Percentiles rank a stretch among this genome's conserved stretches.
phyloP scores from a whole-genome alignment of 2,329 filamentous ascomycete species.

The Fusarium tricinctum region DNA sequence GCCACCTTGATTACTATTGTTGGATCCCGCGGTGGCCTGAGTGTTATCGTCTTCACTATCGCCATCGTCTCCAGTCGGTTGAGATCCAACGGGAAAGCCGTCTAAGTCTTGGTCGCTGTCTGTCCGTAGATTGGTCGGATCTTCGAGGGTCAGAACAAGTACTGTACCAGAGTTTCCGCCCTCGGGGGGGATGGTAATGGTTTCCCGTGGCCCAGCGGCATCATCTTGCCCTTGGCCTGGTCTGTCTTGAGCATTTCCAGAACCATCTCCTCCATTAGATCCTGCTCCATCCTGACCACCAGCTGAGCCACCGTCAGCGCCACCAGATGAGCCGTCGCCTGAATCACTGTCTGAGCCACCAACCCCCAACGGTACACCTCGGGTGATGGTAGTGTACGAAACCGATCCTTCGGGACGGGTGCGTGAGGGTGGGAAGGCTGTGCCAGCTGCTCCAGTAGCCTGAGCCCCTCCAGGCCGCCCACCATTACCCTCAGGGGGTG shows the following conservation, averaged over 20 bases:
- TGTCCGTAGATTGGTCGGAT: not conserved
- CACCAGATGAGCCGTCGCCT: not conserved
- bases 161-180: slow-evolving; percentile 30
- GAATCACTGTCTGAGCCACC: not conserved
- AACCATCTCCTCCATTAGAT: not conserved
- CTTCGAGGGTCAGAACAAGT: slow-evolving; percentile 13
- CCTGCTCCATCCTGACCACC: not conserved
- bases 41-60: not conserved
- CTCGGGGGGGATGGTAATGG: slow-evolving; percentile 25
- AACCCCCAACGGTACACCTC: not conserved
- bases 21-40: not conserved
- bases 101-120: not conserved
- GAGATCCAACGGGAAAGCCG: not conserved
- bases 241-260: not conserved
- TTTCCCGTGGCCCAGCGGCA: slow-evolving; percentile 12
- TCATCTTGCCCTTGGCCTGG: not conserved
- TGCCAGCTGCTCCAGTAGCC: slow-evolving; percentile 1
- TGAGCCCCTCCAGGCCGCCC: not conserved
- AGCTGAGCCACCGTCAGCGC: not conserved
- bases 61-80: not conserved
- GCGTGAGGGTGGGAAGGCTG: not conserved
- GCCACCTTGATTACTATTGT: not conserved
- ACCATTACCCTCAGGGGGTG: slow-evolving; percentile 11
- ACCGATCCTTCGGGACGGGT: not conserved
- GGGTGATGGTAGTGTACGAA: slow-evolving; percentile 30